Evolutionary conservation across 129 eudicot genomes (phyloP).

Genomic region (carrot (Daucus carota)): DH1_v3.0 NC_030383.2:4788501-4789000

Average conservation of each 20-base stretch:
- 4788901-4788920: too few species aligned
- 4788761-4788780: background rate
- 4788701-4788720: conserved; percentile 46
- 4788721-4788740: conserved; percentile 13
- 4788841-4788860: background rate
- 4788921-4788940: background rate
- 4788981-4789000: background rate
- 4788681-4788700: conserved; percentile 54
- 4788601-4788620: conserved; percentile 58
- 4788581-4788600: conserved; percentile 38
- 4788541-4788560: conserved; percentile 32
- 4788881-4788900: background rate
- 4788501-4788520: background rate
- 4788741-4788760: background rate
- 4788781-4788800: background rate
- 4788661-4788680: conserved; percentile 41
- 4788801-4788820: background rate
- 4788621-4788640: conserved; percentile 67
- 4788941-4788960: background rate
- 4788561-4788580: conserved; percentile 44
- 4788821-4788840: background rate
- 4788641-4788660: conserved; percentile 51
- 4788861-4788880: background rate
- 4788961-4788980: background rate
- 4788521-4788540: conserved; percentile 30